Base-by-base conservation (phyloP, 441 rosid species). In the Croton laevigatus region DNA sequence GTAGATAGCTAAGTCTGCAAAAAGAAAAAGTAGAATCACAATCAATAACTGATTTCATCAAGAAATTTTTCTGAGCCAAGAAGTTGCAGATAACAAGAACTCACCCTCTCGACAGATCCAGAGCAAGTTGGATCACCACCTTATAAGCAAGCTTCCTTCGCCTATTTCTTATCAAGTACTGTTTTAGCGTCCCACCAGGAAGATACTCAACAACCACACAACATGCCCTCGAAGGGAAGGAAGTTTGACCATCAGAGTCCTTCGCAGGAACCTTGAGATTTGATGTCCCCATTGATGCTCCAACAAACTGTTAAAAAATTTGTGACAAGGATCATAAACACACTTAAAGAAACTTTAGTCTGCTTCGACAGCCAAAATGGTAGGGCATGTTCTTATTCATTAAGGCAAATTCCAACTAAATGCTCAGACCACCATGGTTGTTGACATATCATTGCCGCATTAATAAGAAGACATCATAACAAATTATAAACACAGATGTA, bases 231-330 rank as follows among this genome's bases (percentile, higher is more conserved):
- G 90, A 76, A 69, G 97, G 94, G 69, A 86, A 60, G 2, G 85
- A 68, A 51, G 40, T n/a, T 58, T 68, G 80, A 16, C 68, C 76
- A 65, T 84, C 89, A 48, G 75, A 61, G 57, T 60, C 76, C 52
- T 81, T 76, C 2, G 86, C 58, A 70, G 95, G 92, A 78, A 91
- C 79, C 80, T 82, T 91, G 16, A 91, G 97, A 71, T 91, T 83
- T 58, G 84, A 84, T 49, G 96, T 88, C 76, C 98, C 97, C 96
- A 93, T 84, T 13, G 97, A 89, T 42, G 93, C 96, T 67, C 96
- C 96, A 66, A 90, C 76, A 77, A 90, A 90, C 96, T 88, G 79
- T 51, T 37, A 20, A 68, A 54, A 60, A 46, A 76, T 49, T 23
- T 40, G 53, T n/a, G 9, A 10, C 19, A 17, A 46, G 42, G 20